phyloP scores from a whole-genome alignment of 106 monocot species.

The Xerophyta viscosa region DNA sequence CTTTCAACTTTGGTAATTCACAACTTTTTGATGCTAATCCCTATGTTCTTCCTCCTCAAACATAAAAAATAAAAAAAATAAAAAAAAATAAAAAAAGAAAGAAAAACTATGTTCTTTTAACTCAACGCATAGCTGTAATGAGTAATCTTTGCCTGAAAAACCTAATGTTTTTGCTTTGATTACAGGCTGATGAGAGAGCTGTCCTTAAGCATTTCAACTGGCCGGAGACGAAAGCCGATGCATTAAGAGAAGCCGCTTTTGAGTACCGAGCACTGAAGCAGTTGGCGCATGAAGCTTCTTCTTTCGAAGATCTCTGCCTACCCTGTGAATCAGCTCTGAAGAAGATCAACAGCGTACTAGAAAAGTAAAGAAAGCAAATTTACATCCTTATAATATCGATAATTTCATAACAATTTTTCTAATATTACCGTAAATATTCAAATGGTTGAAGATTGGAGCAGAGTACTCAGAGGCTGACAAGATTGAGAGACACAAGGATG shows the following conservation, averaged over 20 bases:
- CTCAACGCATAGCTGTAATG: too few relatives aligned
- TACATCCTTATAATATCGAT: background rate
- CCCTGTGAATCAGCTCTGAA: conserved; percentile 48
- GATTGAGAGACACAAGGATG: conserved; percentile 34
- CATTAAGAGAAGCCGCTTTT: conserved; percentile 73
- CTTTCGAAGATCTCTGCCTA: conserved; percentile 27
- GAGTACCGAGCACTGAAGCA: conserved; percentile 68
- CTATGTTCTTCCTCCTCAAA: too few relatives aligned
- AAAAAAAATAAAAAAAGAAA: too few relatives aligned
- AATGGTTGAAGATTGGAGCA: conserved; percentile 41
- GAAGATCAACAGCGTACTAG: conserved; percentile 51
- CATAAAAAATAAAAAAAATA: too few relatives aligned
- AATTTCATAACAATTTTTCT: background rate
- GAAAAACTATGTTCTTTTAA: too few relatives aligned
- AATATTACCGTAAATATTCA: background rate
- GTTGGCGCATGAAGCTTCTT: conserved; percentile 34
- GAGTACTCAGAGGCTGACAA: conserved; percentile 46
- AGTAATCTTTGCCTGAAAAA: too few relatives aligned
- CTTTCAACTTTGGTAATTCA: conserved; percentile 70
- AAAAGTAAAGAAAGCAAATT: conserved; percentile 32
- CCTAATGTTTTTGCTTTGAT: too few relatives aligned
- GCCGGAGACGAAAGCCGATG: conserved; percentile 91
- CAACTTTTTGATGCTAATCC: too few relatives aligned
- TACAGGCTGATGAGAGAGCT: conserved; percentile 90
- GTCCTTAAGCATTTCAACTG: conserved; percentile 93